Conservation (phyloP, 306 rosid genomes). For the Hippophae tibetana region DNA sequence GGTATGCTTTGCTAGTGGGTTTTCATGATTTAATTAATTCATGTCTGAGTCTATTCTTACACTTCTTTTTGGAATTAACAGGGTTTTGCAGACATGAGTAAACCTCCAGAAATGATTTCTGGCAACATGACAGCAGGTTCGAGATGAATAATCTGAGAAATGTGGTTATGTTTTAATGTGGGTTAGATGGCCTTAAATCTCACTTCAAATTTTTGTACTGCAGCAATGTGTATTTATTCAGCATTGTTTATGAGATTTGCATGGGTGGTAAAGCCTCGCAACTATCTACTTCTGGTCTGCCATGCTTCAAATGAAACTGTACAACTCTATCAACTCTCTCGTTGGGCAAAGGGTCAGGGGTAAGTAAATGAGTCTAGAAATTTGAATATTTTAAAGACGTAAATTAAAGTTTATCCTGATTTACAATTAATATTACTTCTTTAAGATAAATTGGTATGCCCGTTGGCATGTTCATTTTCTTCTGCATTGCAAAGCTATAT, state of each 20-base stretch:
- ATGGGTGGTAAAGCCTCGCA: constrained; percentile 72
- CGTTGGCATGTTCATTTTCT: too few species aligned
- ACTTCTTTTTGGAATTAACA: constrained; percentile 9
- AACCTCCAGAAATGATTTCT: constrained; percentile 93
- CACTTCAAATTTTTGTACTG: constrained; percentile 9
- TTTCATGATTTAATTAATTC: not conserved
- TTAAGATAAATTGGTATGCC: too few species aligned
- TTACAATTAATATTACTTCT: too few species aligned
- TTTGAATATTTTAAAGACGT: not conserved
- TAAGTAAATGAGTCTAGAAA: constrained; percentile 8
- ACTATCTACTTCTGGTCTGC: constrained; percentile 53
- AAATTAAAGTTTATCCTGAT: too few species aligned
- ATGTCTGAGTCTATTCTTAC: not conserved
- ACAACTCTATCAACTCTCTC: constrained; percentile 58
- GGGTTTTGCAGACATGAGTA: constrained; percentile 85
- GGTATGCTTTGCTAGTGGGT: constrained; percentile 38
- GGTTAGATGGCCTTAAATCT: constrained; percentile 2
- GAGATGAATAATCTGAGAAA: constrained; percentile 8
- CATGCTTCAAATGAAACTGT: constrained; percentile 65
- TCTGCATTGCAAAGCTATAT: too few species aligned
- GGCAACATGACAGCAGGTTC: constrained; percentile 94
- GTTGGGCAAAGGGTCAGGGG: constrained; percentile 60
- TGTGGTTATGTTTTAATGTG: not conserved
- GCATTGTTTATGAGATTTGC: constrained; percentile 63
- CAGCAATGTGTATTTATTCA: constrained; percentile 65